Conservation (phyloP, 768 basidiomycete species). For the Paxillus involutus region DNA sequence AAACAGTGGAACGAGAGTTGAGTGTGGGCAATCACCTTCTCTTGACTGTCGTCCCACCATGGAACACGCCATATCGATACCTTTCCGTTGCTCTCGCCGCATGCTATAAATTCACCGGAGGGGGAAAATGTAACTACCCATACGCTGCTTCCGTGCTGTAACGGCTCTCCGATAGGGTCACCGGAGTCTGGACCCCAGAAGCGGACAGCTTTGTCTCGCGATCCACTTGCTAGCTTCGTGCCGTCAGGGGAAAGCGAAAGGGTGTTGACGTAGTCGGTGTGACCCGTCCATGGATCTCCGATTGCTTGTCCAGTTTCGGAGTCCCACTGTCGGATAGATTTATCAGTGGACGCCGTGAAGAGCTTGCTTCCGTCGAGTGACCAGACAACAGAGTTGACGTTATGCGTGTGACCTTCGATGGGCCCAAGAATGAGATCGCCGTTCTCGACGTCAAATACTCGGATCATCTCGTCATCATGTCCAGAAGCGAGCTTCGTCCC, state of each 20-base stretch:
- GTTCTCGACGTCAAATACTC: neutral
- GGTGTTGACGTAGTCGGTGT: neutral
- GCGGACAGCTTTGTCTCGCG: neutral
- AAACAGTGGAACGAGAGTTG: too few relatives aligned
- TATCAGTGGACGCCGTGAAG: neutral
- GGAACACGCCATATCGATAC: neutral
- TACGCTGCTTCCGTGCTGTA: neutral
- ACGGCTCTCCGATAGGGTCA: neutral
- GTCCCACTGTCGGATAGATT: conserved; percentile 10
- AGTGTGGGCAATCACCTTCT: neutral
- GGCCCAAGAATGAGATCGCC: neutral
- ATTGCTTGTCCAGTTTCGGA: neutral
- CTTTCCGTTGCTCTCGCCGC: neutral
- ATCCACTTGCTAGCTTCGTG: conserved; percentile 1
- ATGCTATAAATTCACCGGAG: neutral
- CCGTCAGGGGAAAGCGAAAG: conserved; percentile 2
- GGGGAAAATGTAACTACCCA: neutral
- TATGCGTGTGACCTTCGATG: neutral
- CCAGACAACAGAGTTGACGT: conserved; percentile 9
- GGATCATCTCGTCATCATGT: neutral
- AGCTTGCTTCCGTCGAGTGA: conserved; percentile 10
- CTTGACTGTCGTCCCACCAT: neutral
- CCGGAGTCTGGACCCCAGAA: neutral
- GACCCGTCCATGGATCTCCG: conserved; percentile 10
- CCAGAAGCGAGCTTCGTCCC: too few relatives aligned